Evolutionary conservation across 2,329 filamentous ascomycete genomes (phyloP).

Genomic region (Trichoderma citrinoviride): DNA sequence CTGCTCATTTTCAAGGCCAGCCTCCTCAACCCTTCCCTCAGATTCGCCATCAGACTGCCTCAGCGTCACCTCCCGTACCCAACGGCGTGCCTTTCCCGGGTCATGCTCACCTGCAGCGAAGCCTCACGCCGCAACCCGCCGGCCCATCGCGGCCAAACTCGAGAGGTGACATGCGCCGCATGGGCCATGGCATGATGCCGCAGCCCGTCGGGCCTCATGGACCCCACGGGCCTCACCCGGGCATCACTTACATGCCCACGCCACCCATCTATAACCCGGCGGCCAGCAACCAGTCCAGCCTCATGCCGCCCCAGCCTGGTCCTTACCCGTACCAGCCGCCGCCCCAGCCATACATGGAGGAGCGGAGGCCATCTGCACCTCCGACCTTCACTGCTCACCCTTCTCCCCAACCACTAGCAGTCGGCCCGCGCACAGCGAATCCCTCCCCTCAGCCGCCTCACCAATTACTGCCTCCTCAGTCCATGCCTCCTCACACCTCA

Average conservation of each 20-base stretch:
- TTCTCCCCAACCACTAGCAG: slow-evolving; percentile 47
- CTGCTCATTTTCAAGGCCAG: slow-evolving; percentile 67
- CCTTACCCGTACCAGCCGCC: slow-evolving; percentile 39
- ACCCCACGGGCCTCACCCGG: slow-evolving; percentile 55
- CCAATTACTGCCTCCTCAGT: slow-evolving; percentile 49
- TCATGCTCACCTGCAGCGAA: slow-evolving; percentile 52
- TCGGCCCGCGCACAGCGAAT: slow-evolving; percentile 51
- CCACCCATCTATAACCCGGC: slow-evolving; percentile 76
- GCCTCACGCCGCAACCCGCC: slow-evolving; percentile 76
- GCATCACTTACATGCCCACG: slow-evolving; percentile 81
- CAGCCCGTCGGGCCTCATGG: slow-evolving; percentile 63
- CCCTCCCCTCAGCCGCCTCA: slow-evolving; percentile 58
- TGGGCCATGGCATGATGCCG: slow-evolving; percentile 69
- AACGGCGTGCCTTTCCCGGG: slow-evolving; percentile 71
- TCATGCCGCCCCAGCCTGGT: slow-evolving; percentile 40
- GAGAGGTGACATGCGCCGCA: slow-evolving; percentile 72
- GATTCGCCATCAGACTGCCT: slow-evolving; percentile 77
- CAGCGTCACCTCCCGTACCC: slow-evolving; percentile 81
- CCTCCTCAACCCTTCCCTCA: slow-evolving; percentile 65
- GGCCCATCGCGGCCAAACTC: slow-evolving; percentile 68
- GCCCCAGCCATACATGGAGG: slow-evolving; percentile 67
- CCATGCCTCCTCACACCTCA: slow-evolving; percentile 49
- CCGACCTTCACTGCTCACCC: slow-evolving; percentile 60
- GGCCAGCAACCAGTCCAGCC: slow-evolving; percentile 38
- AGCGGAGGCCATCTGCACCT: slow-evolving; percentile 73